phyloP scores from a whole-genome alignment of 139 green algal species.

The Volvox africanus region DNA sequence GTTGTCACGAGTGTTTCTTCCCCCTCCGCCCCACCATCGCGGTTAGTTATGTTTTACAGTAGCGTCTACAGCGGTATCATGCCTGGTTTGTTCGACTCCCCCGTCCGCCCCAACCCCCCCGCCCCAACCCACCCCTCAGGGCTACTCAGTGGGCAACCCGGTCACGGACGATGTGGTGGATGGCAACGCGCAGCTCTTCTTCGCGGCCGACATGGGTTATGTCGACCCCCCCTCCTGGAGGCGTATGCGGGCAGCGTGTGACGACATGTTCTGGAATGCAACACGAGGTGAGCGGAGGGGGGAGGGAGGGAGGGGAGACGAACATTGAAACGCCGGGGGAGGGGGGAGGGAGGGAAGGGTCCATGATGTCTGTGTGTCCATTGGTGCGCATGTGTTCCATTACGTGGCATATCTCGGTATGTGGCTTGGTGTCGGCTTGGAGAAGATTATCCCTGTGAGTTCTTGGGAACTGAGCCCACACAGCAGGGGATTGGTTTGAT shows the following conservation, averaged over 20 bases:
- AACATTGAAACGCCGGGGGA: background rate
- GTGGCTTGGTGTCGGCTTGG: too few relatives aligned
- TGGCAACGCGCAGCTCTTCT: conserved; percentile 73
- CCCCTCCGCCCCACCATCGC: too few relatives aligned
- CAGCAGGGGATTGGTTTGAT: too few relatives aligned
- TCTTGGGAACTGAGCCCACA: too few relatives aligned
- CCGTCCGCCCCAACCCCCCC: background rate
- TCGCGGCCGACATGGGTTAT: conserved; percentile 69
- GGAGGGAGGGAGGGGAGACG: background rate
- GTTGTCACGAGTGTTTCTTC: too few relatives aligned
- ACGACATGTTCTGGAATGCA: conserved; percentile 54
- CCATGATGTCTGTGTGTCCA: too few relatives aligned
- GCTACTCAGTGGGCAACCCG: conserved; percentile 84
- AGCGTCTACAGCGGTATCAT: too few relatives aligned
- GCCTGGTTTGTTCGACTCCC: too few relatives aligned
- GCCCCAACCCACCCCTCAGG: conserved; percentile 47
- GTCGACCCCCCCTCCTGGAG: conserved; percentile 64
- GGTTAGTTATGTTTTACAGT: too few relatives aligned
- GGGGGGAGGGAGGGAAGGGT: background rate
- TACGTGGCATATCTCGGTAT: too few relatives aligned
- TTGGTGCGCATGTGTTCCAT: too few relatives aligned
- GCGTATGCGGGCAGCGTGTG: conserved; percentile 50
- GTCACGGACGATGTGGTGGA: conserved; percentile 80
- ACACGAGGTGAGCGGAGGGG: background rate
- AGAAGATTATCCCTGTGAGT: too few relatives aligned